Base-by-base conservation (phyloP, 257 asterid genomes). In the Anisodus tanguticus region DNA sequence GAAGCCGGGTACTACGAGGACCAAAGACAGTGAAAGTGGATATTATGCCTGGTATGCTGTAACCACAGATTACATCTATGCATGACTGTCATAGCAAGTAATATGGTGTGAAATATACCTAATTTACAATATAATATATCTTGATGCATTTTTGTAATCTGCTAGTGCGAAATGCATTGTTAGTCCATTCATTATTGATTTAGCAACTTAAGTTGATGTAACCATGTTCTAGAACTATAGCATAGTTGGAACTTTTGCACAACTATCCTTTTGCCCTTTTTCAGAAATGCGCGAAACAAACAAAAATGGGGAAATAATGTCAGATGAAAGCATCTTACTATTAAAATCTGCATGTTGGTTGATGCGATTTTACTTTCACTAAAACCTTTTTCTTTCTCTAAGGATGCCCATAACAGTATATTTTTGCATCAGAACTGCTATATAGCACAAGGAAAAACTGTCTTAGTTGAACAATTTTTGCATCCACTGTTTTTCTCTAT, bases 1-100 rank as follows among this genome's bases (percentile, higher is more conserved):
- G 99, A 67, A 91, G 85, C 81, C 88, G 93, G 70, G 95, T 93
- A n/a, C 72, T 89, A 83, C 90, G 85, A 87, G 99, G 99, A 86
- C 49, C 90, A 4, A 94, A 95, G 87, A 85, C 94, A 39, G 95
- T 92, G 88, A 93, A 91, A 86, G 81, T 95, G 87, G 92, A 92
- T 83, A 87, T 94, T 90, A 86, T 91, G 94, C 94, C 97, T 85
- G 99, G 99, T 95, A 88, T 82, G 72, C 59, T 69, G 35, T 57
- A 55, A 31, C 11, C 64, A 22, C 81, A 49, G 10, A 74, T 70
- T 74, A 74, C 17, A 74, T 47, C 43, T 22, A 49, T 51, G 9
- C 80, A 10, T 22, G 59, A 47, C 74, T 39, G 53, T 22, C 53
- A 15, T 12, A 68, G 12, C 77, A 68, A 45, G 60, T 74, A 19